Evolutionary conservation across 2,329 filamentous ascomycete genomes (phyloP), one percentile per base, ranked within the genome.

Genomic region (Hymenoscyphus scutula): DNA sequence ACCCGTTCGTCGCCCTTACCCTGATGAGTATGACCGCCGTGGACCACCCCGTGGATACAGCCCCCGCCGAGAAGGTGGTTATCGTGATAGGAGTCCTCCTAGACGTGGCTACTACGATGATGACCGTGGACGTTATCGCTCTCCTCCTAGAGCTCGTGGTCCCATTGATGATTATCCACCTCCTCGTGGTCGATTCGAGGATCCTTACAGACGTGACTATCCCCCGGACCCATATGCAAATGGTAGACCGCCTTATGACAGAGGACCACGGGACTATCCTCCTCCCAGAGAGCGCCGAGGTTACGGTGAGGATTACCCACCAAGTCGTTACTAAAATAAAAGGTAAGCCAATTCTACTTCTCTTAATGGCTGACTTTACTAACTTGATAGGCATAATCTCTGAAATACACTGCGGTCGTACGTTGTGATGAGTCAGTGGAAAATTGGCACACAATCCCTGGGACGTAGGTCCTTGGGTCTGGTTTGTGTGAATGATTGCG

Each of bases 81-180:
- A 97, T 77, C 92, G 94, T 74, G 92, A 96, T 73, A 88, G 93
- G 71, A 94, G 91, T 73, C 89, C 89, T 62, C 89, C 84, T 61
- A 83, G 89, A 64, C 89, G 91, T 69, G 90, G 94, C 64, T 96
- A 97, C 78, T 96, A 97, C 78, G 96, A 97, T 77, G 89, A 91
- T 55, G 91, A 94, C 67, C 87, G 89, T 73, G 81, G 82, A 69
- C 87, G 90, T 70, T 85, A 89, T 73, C 89, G 91, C 62, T 92
- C 91, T 62, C 91, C 92, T 65, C 89, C 90, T 53, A 89, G 90
- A 68, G 88, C 89, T 67, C 82, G 83, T 67, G 82, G 81, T 25
- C 88, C 89, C 53, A 81, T 90, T 67, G 89, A 93, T 65, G 92
- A 96, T 73, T 95, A 96, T 70, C 86, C 87, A 60, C 86, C 87